Evolutionary conservation across 352 stramenopile genomes (phyloP), one percentile per base, ranked within the genome.

Genomic region (Aphanomyces invadans): DNA sequence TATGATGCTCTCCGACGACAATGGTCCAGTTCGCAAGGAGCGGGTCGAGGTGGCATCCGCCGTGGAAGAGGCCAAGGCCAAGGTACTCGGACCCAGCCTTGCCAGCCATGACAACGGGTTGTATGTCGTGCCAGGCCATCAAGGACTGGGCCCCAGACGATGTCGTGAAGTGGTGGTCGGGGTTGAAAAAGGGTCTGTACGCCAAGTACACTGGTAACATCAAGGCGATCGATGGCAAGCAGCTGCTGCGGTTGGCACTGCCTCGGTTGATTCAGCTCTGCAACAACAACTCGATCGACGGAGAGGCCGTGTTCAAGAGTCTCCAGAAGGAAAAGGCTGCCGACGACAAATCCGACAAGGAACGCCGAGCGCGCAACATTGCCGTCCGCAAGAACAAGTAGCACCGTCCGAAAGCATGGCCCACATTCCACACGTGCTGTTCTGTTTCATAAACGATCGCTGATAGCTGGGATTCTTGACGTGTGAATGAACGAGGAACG

Each of bases 201-300:
- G 55, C 71, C 7, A 85, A 86, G 71, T 91, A 87, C 46, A 64
- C 54, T 0, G 36, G 38, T 23, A 88, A 88, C 55, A 61, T 87
- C 31, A 74, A 67, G 33, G 74, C 74, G 0, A 61, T 89, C 0
- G 77, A 89, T 55, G 81, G 81, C 7, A 73, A 80, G 31, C 79
- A 87, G 70, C 71, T 86, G 19, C 75, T 73, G 28, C 79, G 82
- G 23, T 87, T 92, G 42, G 85, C 76, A 15, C 55, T 81, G 32
- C 71, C 80, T 17, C 73, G 81, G 1, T 87, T 90, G 55, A 80
- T 78, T 15, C 78, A 89, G 38, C 73, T 92, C 33, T 91, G 83
- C 61, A 76, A 75, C 5, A 84, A 81, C 10, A 84, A 92, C 64
- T 73, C 70, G 4, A 46, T 70, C 0, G 80, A 88, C 45, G 80